phyloP scores from a whole-genome alignment of 768 basidiomycete species.

The Dentipellis fragilis region DNA sequence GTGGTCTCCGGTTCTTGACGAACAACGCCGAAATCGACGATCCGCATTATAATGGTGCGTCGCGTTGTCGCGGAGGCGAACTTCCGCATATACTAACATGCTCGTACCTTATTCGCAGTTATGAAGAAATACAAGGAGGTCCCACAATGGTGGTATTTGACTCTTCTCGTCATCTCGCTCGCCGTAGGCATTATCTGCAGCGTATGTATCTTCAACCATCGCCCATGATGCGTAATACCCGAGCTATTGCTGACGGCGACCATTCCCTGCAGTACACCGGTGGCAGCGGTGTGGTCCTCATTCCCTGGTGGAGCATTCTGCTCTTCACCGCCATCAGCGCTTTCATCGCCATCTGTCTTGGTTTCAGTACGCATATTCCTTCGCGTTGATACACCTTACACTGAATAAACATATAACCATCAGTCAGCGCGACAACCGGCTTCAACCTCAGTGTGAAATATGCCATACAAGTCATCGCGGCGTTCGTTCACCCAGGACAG shows the following conservation, averaged over 20 bases:
- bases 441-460: constrained; percentile 40
- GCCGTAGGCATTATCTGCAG: constrained; percentile 38
- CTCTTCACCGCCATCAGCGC: constrained; percentile 34
- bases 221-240: neutral
- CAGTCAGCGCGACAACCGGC: constrained; percentile 32
- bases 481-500: constrained; percentile 38
- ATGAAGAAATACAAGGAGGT: constrained; percentile 46
- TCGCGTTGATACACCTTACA: too few species aligned
- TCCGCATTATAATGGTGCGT: constrained; percentile 36
- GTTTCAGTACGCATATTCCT: constrained; percentile 24
- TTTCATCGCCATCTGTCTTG: constrained; percentile 24
- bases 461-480: constrained; percentile 39
- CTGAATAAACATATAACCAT: too few species aligned
- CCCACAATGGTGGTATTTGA: constrained; percentile 41
- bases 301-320: constrained; percentile 47
- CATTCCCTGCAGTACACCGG: constrained; percentile 18
- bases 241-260: neutral
- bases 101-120: constrained; percentile 17
- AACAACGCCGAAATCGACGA: constrained; percentile 34
- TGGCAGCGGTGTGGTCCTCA: constrained; percentile 26
- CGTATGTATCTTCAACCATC: constrained; percentile 14
- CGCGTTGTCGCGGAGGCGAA: neutral
- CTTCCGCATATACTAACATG: neutral
- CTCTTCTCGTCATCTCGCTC: constrained; percentile 35
- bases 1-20: constrained; percentile 29